Conservation (phyloP, 257 asterid species). For the Jasminum sambac region DNA sequence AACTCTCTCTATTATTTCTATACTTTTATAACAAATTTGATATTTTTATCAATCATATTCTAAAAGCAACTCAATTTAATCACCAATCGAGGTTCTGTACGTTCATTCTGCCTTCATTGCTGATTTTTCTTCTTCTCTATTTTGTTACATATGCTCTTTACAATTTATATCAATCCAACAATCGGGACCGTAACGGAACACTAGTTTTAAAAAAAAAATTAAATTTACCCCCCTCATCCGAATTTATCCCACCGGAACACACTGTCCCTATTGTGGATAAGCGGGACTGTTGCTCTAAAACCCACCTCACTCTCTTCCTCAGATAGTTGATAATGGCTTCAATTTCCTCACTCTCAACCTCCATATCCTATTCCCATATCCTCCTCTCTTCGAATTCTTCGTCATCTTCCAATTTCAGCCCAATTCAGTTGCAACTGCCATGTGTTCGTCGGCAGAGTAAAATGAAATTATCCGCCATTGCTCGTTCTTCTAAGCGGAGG, state of each 20-base stretch:
- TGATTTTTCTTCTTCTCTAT: no score
- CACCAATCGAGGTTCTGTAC: no score
- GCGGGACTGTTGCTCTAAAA: neutral
- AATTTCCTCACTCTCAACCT: constrained; percentile 41
- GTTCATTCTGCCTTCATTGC: no score
- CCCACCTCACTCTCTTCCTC: neutral
- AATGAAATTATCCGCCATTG: constrained; percentile 22
- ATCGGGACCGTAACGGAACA: no score
- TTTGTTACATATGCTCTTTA: no score
- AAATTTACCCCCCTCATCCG: no score
- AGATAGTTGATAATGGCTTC: constrained; percentile 45
- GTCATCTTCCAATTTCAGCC: constrained; percentile 13
- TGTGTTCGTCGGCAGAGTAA: constrained; percentile 24
- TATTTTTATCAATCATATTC: no score
- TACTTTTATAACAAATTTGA: no score
- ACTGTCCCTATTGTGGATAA: neutral
- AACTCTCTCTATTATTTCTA: no score
- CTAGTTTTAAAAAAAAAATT: no score
- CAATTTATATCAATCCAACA: no score
- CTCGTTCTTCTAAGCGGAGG: constrained; percentile 23
- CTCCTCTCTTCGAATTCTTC: constrained; percentile 22
- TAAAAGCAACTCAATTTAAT: no score
- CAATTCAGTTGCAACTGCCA: constrained; percentile 28
- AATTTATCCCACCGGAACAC: neutral
- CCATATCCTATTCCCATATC: constrained; percentile 24